phyloP scores from a whole-genome alignment of 2,329 filamentous ascomycete species.

The Ampelomyces quisqualis region DNA sequence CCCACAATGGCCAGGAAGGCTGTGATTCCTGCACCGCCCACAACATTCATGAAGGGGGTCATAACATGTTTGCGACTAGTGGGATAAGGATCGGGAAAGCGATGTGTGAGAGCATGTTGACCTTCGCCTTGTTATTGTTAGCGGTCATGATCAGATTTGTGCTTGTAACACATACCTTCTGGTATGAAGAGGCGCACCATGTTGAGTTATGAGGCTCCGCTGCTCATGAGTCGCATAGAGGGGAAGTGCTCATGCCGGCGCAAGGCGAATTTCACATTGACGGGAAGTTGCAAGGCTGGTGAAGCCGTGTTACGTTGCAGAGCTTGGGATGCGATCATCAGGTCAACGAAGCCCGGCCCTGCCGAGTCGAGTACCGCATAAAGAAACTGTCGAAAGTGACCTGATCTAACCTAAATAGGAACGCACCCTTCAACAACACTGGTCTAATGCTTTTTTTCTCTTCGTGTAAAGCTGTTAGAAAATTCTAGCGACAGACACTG shows the following conservation, averaged over 20 bases:
- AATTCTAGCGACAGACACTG: no score
- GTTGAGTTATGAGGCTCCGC: constrained; percentile 1
- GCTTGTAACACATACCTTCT: constrained; percentile 13
- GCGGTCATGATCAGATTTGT: not conserved
- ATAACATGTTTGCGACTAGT: constrained; percentile 10
- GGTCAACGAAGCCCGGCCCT: no score
- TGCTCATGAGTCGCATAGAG: not conserved
- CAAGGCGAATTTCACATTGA: no score
- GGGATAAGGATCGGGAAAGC: constrained; percentile 6
- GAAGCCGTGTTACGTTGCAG: no score
- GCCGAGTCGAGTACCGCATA: no score
- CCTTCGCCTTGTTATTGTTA: constrained; percentile 22
- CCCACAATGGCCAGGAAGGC: constrained; percentile 17
- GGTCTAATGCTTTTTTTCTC: no score
- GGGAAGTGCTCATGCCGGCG: not conserved
- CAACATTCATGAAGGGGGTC: constrained; percentile 8
- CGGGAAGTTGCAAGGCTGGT: no score
- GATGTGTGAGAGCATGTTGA: constrained; percentile 16
- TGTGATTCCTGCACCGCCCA: constrained; percentile 11
- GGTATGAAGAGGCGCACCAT: constrained; percentile 30
- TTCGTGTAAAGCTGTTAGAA: no score
- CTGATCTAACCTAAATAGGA: no score
- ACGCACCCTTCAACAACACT: no score
- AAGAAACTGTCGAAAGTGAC: no score
- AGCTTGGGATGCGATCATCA: no score